These are phyloP conservation scores for Aspergillus kassunensis DNA, from an alignment of 495 filamentous ascomycete species.

Conservation along the genomic window DNA sequence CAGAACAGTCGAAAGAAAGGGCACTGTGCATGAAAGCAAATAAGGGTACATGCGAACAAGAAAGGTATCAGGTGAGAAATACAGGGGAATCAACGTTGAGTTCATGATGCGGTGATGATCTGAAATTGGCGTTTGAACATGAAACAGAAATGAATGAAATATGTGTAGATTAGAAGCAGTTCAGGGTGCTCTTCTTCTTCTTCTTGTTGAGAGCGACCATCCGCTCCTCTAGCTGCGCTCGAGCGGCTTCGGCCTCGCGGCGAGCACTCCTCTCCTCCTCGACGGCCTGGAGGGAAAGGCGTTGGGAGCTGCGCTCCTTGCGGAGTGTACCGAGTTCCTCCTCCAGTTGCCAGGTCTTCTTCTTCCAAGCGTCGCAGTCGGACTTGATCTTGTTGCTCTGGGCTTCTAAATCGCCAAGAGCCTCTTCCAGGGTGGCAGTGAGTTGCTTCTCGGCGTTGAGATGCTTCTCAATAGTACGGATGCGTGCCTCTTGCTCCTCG, in stretches of 20 bases:
- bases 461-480: conserved; percentile 95
- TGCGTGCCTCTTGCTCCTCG: conserved; percentile 92
- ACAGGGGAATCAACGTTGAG: conserved; percentile 39
- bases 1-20: too few relatives aligned
- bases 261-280: conserved; percentile 91
- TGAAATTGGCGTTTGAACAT: conserved; percentile 32
- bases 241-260: conserved; percentile 79
- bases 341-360: conserved; percentile 73
- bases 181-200: conserved; percentile 94
- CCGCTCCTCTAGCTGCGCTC: conserved; percentile 82
- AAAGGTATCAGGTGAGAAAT: conserved; percentile 19
- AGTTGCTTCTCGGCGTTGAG: conserved; percentile 94
- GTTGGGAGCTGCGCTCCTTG: conserved; percentile 63
- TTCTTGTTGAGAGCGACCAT: conserved; percentile 89
- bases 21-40: conserved; percentile 9
- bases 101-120: conserved; percentile 54
- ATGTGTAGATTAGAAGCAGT: conserved; percentile 69
- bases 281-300: conserved; percentile 85
- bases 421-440: conserved; percentile 90
- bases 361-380: conserved; percentile 87
- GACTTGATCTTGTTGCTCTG: conserved; percentile 79
- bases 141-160: conserved; percentile 18
- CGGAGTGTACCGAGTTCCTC: conserved; percentile 68
- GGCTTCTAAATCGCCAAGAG: conserved; percentile 84
- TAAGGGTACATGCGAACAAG: neutral